Base-by-base conservation (phyloP, 1,284 basidiomycete species). In the Marasmius fiardii region DNA sequence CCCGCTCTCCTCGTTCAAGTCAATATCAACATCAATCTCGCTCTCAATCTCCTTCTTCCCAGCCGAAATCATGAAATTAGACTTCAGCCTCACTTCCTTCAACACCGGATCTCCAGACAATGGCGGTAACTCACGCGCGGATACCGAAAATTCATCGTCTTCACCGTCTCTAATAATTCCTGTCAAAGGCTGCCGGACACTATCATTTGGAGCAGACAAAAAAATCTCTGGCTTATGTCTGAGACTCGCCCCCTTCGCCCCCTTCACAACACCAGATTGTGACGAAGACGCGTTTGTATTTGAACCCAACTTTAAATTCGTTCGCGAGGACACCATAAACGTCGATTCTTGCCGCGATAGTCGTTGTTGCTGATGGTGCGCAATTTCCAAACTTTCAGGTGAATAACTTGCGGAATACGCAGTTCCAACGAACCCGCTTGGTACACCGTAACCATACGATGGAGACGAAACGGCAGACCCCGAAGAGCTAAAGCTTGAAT, bases 11-110 rank as follows among this genome's bases (percentile, higher is more conserved):
- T 31, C 16, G 24, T n/a, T 31, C 7, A n/a, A 4, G 33, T 8
- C 26, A 33, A 49, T 20, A n/a, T n/a, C n/a, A n/a, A n/a, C n/a
- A 28, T 49, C 8, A 7, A 31, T 16, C 28, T 28, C 26, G 14
- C 16, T 26, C 26, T 49, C 47, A 33, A 49, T 49, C 31, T 49
- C 47, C 47, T 49, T 49, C 26, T 49, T 49, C 4, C 43, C 43
- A 16, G 47, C 26, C 5, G 47, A 18, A 4, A 49, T 16, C 47
- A 49, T 49, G 3, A 26, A 49, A 3, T 23, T 28, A 4, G 47
- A 26, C 47, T 49, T 49, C 26, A 49, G 14, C 2, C 47, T 26
- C 24, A 49, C 18, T 20, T 26, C 31, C 14, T 41, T 41, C 14
- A 41, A 41, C 11, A 41, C 39, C 39, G 20, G 4, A n/a, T 41